phyloP scores from a whole-genome alignment of 345 rosid species.

The Hypericum androsaemum region DNA sequence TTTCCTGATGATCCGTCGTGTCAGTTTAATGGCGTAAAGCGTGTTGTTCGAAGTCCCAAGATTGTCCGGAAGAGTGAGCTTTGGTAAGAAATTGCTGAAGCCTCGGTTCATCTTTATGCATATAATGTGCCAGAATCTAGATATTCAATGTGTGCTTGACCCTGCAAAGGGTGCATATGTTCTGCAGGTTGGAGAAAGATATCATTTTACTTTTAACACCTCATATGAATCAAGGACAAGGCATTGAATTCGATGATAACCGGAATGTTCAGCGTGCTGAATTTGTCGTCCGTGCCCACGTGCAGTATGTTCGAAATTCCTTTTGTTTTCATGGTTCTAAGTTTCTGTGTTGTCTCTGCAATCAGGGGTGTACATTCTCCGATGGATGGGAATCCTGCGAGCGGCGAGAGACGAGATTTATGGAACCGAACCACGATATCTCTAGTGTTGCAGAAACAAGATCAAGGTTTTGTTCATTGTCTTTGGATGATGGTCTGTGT shows the following conservation, averaged over 20 bases:
- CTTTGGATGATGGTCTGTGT: not conserved
- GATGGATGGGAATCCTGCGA: slow-evolving; percentile 99
- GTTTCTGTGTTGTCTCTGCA: not conserved
- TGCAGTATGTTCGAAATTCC: slow-evolving; percentile 66
- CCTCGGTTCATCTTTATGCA: too few species aligned
- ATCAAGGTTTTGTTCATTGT: slow-evolving; percentile 33
- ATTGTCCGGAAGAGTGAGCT: too few species aligned
- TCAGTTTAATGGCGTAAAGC: too few species aligned
- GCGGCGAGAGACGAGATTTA: slow-evolving; percentile 70
- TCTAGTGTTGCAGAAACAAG: slow-evolving; percentile 93
- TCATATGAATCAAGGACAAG: slow-evolving; percentile 84
- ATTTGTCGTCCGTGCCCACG: slow-evolving; percentile 67
- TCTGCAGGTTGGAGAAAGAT: slow-evolving; percentile 92
- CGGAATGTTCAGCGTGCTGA: slow-evolving; percentile 92
- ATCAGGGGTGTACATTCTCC: slow-evolving; percentile 62
- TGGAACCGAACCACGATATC: slow-evolving; percentile 78
- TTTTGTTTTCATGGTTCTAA: slow-evolving; percentile 2
- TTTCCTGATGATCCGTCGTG: too few species aligned
- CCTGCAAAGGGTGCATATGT: too few species aligned
- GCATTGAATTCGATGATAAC: slow-evolving; percentile 78
- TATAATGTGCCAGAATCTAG: too few species aligned
- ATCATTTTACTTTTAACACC: slow-evolving; percentile 78
- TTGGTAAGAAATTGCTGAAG: too few species aligned
- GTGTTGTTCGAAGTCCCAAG: too few species aligned
- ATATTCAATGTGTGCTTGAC: too few species aligned